Evolutionary conservation across 2,329 filamentous ascomycete genomes (phyloP).

Genomic region (Aspergillaceae sp.): DNA sequence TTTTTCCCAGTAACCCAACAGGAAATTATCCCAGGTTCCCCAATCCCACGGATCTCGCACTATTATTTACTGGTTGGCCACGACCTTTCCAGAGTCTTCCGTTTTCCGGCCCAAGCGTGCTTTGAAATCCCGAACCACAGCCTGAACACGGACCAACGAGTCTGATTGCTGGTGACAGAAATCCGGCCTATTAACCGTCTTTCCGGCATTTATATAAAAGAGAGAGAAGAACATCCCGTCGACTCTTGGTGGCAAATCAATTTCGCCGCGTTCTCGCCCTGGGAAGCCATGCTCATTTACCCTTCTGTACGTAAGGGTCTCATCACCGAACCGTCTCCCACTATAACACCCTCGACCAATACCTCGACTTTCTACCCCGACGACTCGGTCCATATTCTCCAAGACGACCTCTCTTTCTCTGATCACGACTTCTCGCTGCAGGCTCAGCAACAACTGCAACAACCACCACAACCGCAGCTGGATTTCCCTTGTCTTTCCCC

Average conservation of each 20-base stretch:
- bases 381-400: slow-evolving; percentile 26
- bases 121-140: background rate
- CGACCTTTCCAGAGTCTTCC: slow-evolving; percentile 1
- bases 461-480: slow-evolving; percentile 8
- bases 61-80: background rate
- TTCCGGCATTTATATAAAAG: no score
- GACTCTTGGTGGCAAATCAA: slow-evolving; percentile 18
- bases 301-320: slow-evolving; percentile 34
- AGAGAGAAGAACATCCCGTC: no score
- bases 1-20: no score
- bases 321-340: slow-evolving; percentile 29
- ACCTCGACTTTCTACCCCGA: slow-evolving; percentile 17
- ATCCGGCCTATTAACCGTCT: no score
- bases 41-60: background rate
- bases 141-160: slow-evolving; percentile 7
- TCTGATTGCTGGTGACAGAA: slow-evolving; percentile 6
- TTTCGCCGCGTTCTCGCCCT: background rate
- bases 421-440: slow-evolving; percentile 22
- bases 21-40: no score
- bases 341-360: background rate
- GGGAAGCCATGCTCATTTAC: slow-evolving; percentile 28
- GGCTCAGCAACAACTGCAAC: slow-evolving; percentile 14
- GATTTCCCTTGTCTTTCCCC: slow-evolving; percentile 16
- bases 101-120: background rate
- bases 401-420: slow-evolving; percentile 30